Base-by-base conservation (phyloP, 2,329 filamentous ascomycete species). In the Colletotrichum somersetense region DNA sequence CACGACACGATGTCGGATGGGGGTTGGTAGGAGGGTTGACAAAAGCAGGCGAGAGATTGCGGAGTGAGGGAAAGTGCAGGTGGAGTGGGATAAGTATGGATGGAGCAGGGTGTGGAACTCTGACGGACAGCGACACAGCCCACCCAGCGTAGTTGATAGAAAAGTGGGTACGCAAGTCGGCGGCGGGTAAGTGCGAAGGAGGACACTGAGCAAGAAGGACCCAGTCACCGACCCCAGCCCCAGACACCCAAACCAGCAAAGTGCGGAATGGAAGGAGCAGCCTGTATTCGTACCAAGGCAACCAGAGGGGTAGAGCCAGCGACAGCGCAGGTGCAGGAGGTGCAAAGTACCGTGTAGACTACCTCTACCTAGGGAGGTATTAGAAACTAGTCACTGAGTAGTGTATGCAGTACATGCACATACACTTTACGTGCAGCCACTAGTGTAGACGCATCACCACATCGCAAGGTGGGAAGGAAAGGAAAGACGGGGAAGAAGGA, bases 1-100 rank as follows among this genome's bases (percentile, higher is more conserved):
- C 67, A 62, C 67, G 71, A 71, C 71, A 71, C 56, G 38, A 62
- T 50, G 67, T 53, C 70, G 70, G 70, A 70, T 59, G 71, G 62
- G 35, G 67, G 56, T 35, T 56, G 67, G 67, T 69, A 59, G 44
- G 71, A 38, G 52, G 67, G 67, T 65, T 70, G 55, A 62, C 66
- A 65, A 38, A 65, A 48, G 59, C 59, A 70, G 55, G 33, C 61
- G 30, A 55, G 61, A 62, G 53, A 58, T 48, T 56, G 70, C 59
- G 70, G 66, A 70, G 66, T 12, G 70, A 65, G 55, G 53, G 70
- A 72, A n/a, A 70, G 71, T 73, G 71, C 71, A 73, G 71, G 71
- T 73, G 67, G 71, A 73, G 71, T 59, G 67, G 71, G 71, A 73
- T 73, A 73, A 71, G 71, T 73, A 73, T 73, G 67, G 62, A 71